A percentile compares a stretch with the other conserved stretches of the same genome.
These are phyloP conservation scores for Anethum foeniculum DNA, from an alignment of 140 eudicot species.

Conservation along the genomic window DNA sequence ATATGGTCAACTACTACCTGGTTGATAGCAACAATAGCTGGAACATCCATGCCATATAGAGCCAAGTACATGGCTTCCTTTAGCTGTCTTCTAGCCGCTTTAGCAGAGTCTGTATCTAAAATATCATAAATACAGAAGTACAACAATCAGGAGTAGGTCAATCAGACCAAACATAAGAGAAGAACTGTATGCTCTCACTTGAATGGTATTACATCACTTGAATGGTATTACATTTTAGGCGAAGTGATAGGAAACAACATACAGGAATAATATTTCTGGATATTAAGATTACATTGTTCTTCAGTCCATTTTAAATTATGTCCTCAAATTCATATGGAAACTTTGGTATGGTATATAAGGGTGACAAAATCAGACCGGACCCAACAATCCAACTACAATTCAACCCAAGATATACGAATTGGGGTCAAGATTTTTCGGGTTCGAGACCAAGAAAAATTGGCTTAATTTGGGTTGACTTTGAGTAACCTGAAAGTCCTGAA, in stretches of 20 bases:
- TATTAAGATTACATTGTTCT: background rate
- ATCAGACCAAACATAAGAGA: background rate
- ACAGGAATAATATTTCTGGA: background rate
- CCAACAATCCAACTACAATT: too few relatives aligned
- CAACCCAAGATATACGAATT: too few relatives aligned
- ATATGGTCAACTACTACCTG: conserved; percentile 44
- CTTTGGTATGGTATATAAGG: background rate
- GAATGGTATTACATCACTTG: background rate
- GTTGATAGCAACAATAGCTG: conserved; percentile 87
- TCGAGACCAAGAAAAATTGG: too few relatives aligned
- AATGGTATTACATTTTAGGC: background rate
- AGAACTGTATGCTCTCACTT: background rate
- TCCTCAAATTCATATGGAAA: background rate
- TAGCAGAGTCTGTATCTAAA: conserved; percentile 81
- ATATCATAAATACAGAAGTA: conserved; percentile 10
- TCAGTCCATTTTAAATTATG: background rate
- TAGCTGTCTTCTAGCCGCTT: conserved; percentile 73
- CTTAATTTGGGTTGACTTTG: too few relatives aligned
- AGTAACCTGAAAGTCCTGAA: too few relatives aligned
- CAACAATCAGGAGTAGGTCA: background rate
- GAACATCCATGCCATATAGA: conserved; percentile 87
- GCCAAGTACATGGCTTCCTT: conserved; percentile 71
- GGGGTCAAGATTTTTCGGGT: too few relatives aligned
- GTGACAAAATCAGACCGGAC: too few relatives aligned
- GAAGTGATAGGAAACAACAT: background rate